Conservation (phyloP, 2,329 filamentous ascomycete genomes). For the Diplodia mutila region DNA sequence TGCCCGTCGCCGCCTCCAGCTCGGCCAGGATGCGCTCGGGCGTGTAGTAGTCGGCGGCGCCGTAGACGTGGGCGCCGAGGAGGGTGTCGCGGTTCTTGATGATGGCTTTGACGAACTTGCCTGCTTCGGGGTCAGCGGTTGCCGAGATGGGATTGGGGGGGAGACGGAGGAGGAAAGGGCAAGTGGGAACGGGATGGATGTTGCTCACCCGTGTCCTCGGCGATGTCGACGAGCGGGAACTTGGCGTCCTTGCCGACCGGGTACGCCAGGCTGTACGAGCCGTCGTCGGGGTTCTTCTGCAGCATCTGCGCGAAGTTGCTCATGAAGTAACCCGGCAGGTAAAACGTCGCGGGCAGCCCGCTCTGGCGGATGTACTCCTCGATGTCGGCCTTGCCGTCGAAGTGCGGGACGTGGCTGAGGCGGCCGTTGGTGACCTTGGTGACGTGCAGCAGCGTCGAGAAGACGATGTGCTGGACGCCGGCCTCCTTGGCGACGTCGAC, state of each 20-base stretch:
- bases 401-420: slow-evolving; percentile 40
- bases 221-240: slow-evolving; percentile 27
- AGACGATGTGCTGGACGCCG: slow-evolving; percentile 46
- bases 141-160: too few relatives aligned
- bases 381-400: slow-evolving; percentile 44
- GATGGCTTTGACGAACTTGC: slow-evolving; percentile 35
- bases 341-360: slow-evolving; percentile 28
- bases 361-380: slow-evolving; percentile 35
- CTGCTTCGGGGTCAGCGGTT: neutral
- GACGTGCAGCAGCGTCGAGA: slow-evolving; percentile 38
- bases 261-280: slow-evolving; percentile 2
- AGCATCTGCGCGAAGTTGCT: slow-evolving; percentile 19
- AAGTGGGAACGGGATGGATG: too few relatives aligned
- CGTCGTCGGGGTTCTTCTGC: slow-evolving; percentile 14
- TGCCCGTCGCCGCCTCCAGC: slow-evolving; percentile 44
- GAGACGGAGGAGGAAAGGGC: too few relatives aligned
- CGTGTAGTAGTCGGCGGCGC: slow-evolving; percentile 42
- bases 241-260: slow-evolving; percentile 18
- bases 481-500: slow-evolving; percentile 36
- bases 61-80: slow-evolving; percentile 51
- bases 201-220: slow-evolving; percentile 27
- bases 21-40: slow-evolving; percentile 34
- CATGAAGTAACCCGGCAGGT: slow-evolving; percentile 34
- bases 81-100: slow-evolving; percentile 38
- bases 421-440: slow-evolving; percentile 34